Conservation (phyloP, 495 filamentous ascomycete species). For the Talaromyces trachyspermus region DNA sequence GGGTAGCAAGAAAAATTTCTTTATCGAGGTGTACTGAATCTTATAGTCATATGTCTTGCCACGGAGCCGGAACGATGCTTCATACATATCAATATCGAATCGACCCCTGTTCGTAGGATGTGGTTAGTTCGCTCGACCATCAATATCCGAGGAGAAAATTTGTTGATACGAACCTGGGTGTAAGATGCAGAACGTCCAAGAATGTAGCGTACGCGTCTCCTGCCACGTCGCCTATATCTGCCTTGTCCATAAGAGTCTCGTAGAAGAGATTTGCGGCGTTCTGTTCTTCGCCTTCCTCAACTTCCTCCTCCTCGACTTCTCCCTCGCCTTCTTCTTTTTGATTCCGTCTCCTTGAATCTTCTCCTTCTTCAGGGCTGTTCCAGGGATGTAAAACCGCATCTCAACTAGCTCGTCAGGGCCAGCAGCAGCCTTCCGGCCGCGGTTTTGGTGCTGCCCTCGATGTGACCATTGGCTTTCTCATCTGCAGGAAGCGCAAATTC, state of each 20-base stretch:
- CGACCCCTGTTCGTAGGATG: constrained; percentile 64
- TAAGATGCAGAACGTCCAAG: constrained; percentile 93
- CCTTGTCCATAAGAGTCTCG: constrained; percentile 95
- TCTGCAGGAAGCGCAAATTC: constrained; percentile 75
- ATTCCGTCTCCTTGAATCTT: constrained; percentile 61
- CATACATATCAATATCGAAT: constrained; percentile 99
- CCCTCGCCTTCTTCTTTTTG: constrained; percentile 62
- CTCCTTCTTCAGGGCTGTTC: constrained; percentile 78
- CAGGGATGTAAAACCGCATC: constrained; percentile 98
- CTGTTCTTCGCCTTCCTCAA: constrained; percentile 71
- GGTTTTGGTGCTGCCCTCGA: constrained; percentile 68
- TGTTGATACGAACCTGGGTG: constrained; percentile 64
- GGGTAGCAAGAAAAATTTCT: constrained; percentile 97
- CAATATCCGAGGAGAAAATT: not conserved
- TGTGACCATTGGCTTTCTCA: constrained; percentile 56
- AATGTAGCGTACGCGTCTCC: constrained; percentile 97
- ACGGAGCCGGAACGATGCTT: constrained; percentile 90
- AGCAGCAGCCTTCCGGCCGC: constrained; percentile 81
- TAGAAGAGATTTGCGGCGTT: constrained; percentile 95
- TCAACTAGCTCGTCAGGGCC: constrained; percentile 90
- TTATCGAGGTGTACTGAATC: constrained; percentile 93
- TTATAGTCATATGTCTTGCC: constrained; percentile 99
- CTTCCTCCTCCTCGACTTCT: constrained; percentile 57
- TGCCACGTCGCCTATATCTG: constrained; percentile 96
- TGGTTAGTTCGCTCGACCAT: constrained; percentile 10